phyloP scores from a whole-genome alignment of 768 basidiomycete species.

The Agaricus sinodeliciosus region DNA sequence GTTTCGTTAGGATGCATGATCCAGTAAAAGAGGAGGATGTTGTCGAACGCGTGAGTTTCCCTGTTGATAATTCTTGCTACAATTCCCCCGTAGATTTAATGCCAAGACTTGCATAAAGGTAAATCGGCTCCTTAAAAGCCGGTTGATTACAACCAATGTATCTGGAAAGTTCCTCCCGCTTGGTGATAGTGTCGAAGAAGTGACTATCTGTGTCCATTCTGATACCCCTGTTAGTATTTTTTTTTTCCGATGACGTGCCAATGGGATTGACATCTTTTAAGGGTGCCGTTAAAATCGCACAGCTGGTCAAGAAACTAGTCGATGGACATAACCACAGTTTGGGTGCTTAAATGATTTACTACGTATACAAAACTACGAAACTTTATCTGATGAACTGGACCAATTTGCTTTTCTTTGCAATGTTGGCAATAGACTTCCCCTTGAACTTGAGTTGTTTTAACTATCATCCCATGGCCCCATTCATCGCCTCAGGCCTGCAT shows the following conservation, averaged over 20 bases:
- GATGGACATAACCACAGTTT: slow-evolving; percentile 40
- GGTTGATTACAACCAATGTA: slow-evolving; percentile 40
- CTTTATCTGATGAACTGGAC: too few species aligned
- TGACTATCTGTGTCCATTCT: slow-evolving; percentile 61
- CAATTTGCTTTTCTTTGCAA: too few species aligned
- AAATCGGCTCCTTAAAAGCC: slow-evolving; percentile 32
- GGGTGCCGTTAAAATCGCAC: slow-evolving; percentile 48
- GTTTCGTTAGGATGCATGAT: slow-evolving; percentile 37
- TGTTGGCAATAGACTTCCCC: too few species aligned
- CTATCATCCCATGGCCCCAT: too few species aligned
- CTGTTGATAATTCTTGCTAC: background rate
- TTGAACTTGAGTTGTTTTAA: too few species aligned
- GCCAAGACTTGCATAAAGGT: slow-evolving; percentile 25
- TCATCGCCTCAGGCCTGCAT: too few species aligned
- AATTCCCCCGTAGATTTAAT: background rate
- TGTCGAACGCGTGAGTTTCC: slow-evolving; percentile 31
- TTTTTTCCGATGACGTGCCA: slow-evolving; percentile 5
- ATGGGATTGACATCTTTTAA: slow-evolving; percentile 14
- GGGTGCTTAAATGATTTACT: too few species aligned
- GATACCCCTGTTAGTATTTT: slow-evolving; percentile 47
- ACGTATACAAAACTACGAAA: too few species aligned
- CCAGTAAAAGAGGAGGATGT: slow-evolving; percentile 37
- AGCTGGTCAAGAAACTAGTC: slow-evolving; percentile 46
- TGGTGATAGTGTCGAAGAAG: slow-evolving; percentile 35
- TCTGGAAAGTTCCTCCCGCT: slow-evolving; percentile 34